Conservation (phyloP, 129 eudicot species). For the Helianthus tuberosus region DNA sequence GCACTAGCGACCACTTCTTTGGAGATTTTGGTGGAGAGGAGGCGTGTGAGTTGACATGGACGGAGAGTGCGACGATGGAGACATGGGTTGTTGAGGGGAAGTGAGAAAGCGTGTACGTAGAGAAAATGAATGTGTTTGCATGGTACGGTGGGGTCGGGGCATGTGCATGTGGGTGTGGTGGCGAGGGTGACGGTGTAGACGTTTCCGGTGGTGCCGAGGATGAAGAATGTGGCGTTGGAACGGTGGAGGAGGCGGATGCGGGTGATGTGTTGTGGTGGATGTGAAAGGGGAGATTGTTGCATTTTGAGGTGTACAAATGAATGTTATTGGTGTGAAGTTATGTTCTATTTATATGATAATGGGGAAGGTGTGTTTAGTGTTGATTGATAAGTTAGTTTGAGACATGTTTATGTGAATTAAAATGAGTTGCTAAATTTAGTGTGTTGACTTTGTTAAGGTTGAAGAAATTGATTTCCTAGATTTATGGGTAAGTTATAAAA, state of each 20-base stretch:
- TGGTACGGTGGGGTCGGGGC: conserved; percentile 71
- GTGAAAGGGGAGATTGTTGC: conserved; percentile 27
- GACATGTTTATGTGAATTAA: background rate
- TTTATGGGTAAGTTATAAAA: background rate
- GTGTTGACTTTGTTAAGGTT: background rate
- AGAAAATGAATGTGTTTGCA: conserved; percentile 88
- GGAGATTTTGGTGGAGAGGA: conserved; percentile 42
- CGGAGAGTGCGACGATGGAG: conserved; percentile 52
- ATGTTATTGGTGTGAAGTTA: conserved; percentile 34
- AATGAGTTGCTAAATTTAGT: background rate
- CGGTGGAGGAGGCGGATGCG: conserved; percentile 84
- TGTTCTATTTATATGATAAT: background rate
- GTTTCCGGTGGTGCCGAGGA: conserved; percentile 77
- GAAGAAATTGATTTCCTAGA: background rate
- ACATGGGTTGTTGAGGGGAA: conserved; percentile 52
- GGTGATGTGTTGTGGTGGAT: conserved; percentile 42
- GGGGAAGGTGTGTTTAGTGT: background rate
- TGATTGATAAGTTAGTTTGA: background rate
- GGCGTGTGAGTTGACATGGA: conserved; percentile 61
- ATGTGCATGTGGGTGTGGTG: conserved; percentile 63
- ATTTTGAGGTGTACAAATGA: conserved; percentile 17
- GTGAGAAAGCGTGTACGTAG: conserved; percentile 50
- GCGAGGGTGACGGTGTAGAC: conserved; percentile 73
- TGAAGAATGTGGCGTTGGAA: conserved; percentile 53
- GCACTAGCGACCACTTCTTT: conserved; percentile 43